Conservation (phyloP, 2,329 filamentous ascomycete species). For the Calonectria crousiana region DNA sequence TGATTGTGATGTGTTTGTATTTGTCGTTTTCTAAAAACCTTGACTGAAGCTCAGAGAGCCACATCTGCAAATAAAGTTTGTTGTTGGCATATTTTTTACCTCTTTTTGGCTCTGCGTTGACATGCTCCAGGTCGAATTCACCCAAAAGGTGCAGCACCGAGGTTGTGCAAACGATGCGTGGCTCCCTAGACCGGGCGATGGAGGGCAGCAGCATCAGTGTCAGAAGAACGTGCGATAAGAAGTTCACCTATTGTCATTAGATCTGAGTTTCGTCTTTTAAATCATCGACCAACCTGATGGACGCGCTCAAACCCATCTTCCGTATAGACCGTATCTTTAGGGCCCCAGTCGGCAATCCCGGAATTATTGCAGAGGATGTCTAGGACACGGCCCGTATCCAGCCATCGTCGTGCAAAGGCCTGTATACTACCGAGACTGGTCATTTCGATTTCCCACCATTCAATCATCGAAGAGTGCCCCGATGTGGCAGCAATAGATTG, state of each 20-base stretch:
- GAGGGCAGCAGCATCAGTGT: conserved; percentile 13
- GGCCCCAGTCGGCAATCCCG: neutral
- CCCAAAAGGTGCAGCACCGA: neutral
- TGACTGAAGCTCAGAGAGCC: conserved; percentile 8
- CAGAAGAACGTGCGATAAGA: conserved; percentile 12
- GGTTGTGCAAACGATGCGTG: conserved; percentile 7
- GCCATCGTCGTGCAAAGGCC: neutral
- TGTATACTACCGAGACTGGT: neutral
- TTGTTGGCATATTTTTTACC: conserved; percentile 9
- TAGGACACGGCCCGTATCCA: neutral
- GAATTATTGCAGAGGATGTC: conserved; percentile 17
- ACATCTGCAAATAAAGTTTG: conserved; percentile 18
- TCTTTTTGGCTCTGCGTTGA: neutral
- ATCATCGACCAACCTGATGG: neutral
- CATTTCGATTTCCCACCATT: conserved; percentile 20
- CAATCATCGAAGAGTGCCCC: conserved; percentile 12
- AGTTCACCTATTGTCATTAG: neutral
- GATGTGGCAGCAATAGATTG: neutral
- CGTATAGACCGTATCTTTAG: neutral
- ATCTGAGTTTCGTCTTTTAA: no score
- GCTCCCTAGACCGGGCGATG: neutral
- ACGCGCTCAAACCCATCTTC: conserved; percentile 7
- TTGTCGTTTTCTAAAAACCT: neutral
- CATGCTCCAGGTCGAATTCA: neutral
- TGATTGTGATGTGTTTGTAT: conserved; percentile 12